phyloP scores from a whole-genome alignment of 768 basidiomycete species.

The Phylloporus arenicola region DNA sequence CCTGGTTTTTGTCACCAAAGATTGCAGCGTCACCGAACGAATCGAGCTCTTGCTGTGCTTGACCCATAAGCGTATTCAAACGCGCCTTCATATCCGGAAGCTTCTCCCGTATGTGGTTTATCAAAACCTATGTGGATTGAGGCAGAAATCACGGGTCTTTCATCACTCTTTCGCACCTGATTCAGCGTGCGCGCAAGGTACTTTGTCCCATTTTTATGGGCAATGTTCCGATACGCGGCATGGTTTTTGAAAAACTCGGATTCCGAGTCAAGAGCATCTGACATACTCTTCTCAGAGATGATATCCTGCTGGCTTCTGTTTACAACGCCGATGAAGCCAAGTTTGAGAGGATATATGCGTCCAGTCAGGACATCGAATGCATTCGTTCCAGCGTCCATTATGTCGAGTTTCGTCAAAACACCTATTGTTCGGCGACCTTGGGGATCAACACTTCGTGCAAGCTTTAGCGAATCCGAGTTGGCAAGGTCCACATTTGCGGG shows the following conservation, averaged over 20 bases:
- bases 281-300: slow-evolving; percentile 78
- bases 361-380: slow-evolving; percentile 94
- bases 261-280: slow-evolving; percentile 79
- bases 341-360: slow-evolving; percentile 93
- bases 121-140: slow-evolving; percentile 61
- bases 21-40: slow-evolving; percentile 92
- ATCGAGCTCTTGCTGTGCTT: slow-evolving; percentile 96
- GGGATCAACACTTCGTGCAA: slow-evolving; percentile 92
- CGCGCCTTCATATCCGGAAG: slow-evolving; percentile 99
- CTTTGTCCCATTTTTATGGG: slow-evolving; percentile 96
- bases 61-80: slow-evolving; percentile 96
- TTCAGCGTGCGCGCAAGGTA: slow-evolving; percentile 92
- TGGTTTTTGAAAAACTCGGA: slow-evolving; percentile 88
- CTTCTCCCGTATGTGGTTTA: slow-evolving; percentile 98
- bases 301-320: slow-evolving; percentile 98
- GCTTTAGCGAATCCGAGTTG: slow-evolving; percentile 96
- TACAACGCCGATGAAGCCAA: slow-evolving; percentile 97
- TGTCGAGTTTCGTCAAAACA: slow-evolving; percentile 92
- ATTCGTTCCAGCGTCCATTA: slow-evolving; percentile 99
- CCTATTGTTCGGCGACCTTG: slow-evolving; percentile 96
- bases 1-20: slow-evolving; percentile 87
- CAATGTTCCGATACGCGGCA: slow-evolving; percentile 88
- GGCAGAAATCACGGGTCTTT: neutral
- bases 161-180: slow-evolving; percentile 50
- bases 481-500: slow-evolving; percentile 98